phyloP scores from a whole-genome alignment of 176 grass and related monocot species.

The Hyparrhenia diplandra region DNA sequence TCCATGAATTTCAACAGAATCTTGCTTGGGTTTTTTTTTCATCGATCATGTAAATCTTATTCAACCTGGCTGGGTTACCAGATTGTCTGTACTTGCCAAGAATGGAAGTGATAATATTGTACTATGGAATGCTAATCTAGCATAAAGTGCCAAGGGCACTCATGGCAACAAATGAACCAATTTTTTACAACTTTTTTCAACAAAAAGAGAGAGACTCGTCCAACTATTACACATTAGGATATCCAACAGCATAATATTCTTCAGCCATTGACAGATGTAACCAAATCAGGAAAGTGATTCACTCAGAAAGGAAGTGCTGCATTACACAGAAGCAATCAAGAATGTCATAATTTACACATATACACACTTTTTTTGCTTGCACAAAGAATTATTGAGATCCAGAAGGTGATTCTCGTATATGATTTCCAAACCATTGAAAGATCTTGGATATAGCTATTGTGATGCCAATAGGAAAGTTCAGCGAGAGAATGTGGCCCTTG shows the following conservation, averaged over 20 bases:
- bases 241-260: slow-evolving; percentile 18
- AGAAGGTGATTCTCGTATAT: not conserved
- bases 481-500: slow-evolving; percentile 89
- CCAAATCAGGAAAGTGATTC: not conserved
- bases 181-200: not conserved
- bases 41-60: slow-evolving; percentile 3
- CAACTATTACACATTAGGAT: not conserved
- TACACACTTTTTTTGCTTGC: slow-evolving; percentile 6
- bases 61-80: not conserved
- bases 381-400: not conserved
- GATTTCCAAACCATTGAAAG: slow-evolving; percentile 76
- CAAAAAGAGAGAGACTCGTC: not conserved
- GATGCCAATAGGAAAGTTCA: slow-evolving; percentile 95
- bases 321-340: slow-evolving; percentile 18
- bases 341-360: not conserved
- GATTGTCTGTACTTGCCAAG: not conserved
- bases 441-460: slow-evolving; percentile 86
- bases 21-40: not conserved
- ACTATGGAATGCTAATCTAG: not conserved
- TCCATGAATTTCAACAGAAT: not conserved
- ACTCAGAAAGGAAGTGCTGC: not conserved
- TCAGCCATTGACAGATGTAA: not conserved
- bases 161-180: not conserved
- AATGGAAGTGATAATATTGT: slow-evolving; percentile 9
- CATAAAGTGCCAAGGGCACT: not conserved